These are phyloP conservation scores for Yamadazyma aaseri DNA, from an alignment of 1,139 yeast genomes.

Conservation along the genomic window DNA sequence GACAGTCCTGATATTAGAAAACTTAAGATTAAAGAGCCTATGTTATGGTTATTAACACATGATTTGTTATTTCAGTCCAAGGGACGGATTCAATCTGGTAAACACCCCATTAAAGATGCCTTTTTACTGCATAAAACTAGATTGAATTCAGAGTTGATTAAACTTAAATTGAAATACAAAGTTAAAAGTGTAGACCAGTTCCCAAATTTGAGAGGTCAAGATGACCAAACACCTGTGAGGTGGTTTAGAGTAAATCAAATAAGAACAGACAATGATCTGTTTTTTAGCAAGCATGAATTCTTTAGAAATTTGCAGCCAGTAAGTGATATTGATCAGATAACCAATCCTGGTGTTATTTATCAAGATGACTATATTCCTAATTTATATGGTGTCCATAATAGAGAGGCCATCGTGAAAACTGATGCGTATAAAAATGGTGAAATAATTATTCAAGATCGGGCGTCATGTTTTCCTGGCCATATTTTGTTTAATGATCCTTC, in stretches of 20 bases:
- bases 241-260: constrained; percentile 83
- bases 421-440: constrained; percentile 71
- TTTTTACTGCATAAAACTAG: constrained; percentile 76
- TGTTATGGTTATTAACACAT: constrained; percentile 69
- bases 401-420: constrained; percentile 61
- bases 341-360: constrained; percentile 55
- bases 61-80: constrained; percentile 74
- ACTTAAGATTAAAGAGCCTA: constrained; percentile 40
- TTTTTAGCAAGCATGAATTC: constrained; percentile 37
- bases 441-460: constrained; percentile 90
- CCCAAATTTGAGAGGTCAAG: constrained; percentile 28
- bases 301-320: constrained; percentile 52
- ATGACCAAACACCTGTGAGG: constrained; percentile 77
- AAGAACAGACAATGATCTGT: constrained; percentile 34
- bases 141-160: constrained; percentile 76
- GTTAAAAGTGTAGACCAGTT: constrained; percentile 40
- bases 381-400: constrained; percentile 79
- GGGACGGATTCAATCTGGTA: constrained; percentile 87
- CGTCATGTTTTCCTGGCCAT: constrained; percentile 94
- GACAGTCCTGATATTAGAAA: constrained; percentile 31
- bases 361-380: constrained; percentile 70
- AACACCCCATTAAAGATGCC: constrained; percentile 82
- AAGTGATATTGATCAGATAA: constrained; percentile 43
- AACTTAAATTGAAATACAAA: constrained; percentile 68
- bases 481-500: constrained; percentile 57